Conservation (phyloP, 768 basidiomycete species). For the Calocybe cyanea region DNA sequence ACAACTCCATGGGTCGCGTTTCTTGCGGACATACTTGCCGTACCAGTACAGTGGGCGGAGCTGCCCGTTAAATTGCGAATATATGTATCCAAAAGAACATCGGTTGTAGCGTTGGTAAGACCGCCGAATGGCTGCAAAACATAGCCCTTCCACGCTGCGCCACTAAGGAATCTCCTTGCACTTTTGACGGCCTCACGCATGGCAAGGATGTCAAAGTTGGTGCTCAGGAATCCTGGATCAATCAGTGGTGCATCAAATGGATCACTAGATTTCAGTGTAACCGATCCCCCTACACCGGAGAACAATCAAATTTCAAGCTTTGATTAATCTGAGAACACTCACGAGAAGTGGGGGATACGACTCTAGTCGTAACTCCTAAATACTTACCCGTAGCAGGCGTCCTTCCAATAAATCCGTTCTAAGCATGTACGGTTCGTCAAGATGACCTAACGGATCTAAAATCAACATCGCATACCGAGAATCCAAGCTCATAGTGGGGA, state of each 20-base stretch:
- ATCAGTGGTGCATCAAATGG: constrained; percentile 13
- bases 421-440: not conserved
- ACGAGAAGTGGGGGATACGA: constrained; percentile 19
- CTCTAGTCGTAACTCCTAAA: constrained; percentile 11
- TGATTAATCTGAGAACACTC: not conserved
- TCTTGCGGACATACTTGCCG: constrained; percentile 11
- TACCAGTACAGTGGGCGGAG: constrained; percentile 11
- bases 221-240: constrained; percentile 14
- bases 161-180: constrained; percentile 12
- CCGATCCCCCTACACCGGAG: constrained; percentile 7
- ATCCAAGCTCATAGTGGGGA: constrained; percentile 22
- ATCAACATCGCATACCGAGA: constrained; percentile 8
- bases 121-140: constrained; percentile 7
- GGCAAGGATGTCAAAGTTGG: constrained; percentile 10
- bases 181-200: constrained; percentile 16
- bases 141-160: constrained; percentile 13
- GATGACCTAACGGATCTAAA: not conserved
- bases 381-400: constrained; percentile 14
- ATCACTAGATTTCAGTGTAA: constrained; percentile 10
- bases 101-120: constrained; percentile 10
- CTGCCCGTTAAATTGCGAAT: constrained; percentile 8
- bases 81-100: constrained; percentile 6
- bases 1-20: constrained; percentile 14
- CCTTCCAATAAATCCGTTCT: constrained; percentile 13
- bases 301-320: not conserved